phyloP scores from a whole-genome alignment of 331 rosid species.

The Phaseolus coccineus region DNA sequence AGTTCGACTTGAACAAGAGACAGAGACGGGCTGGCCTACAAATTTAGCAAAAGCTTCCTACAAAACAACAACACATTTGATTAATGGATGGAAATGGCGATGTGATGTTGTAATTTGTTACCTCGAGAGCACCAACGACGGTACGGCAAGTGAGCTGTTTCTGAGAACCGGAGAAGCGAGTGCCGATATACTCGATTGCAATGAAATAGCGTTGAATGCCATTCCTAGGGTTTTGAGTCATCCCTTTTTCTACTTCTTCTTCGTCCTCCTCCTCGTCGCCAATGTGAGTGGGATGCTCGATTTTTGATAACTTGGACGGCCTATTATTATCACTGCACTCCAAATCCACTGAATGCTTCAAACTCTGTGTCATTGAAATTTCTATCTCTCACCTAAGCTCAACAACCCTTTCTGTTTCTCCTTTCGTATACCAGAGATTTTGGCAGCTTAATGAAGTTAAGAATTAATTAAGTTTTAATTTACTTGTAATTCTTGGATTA shows the following conservation, averaged over 20 bases:
- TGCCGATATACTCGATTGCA: slow-evolving; percentile 89
- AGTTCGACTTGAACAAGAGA: slow-evolving; percentile 91
- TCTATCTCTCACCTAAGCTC: neutral
- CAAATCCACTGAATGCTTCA: slow-evolving; percentile 52
- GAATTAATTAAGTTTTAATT: no score
- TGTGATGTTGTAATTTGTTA: neutral
- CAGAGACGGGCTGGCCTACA: slow-evolving; percentile 79
- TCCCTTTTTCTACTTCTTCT: slow-evolving; percentile 34
- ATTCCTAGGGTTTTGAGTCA: slow-evolving; percentile 53
- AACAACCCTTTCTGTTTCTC: neutral
- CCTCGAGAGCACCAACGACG: slow-evolving; percentile 92
- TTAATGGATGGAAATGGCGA: neutral
- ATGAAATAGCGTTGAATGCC: slow-evolving; percentile 78
- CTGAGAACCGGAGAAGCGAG: slow-evolving; percentile 95
- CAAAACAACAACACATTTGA: slow-evolving; percentile 27
- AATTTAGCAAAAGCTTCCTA: slow-evolving; percentile 90
- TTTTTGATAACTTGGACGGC: slow-evolving; percentile 67
- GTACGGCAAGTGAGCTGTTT: slow-evolving; percentile 82
- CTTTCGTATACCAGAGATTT: neutral
- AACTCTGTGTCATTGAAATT: slow-evolving; percentile 57
- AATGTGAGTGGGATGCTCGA: slow-evolving; percentile 39
- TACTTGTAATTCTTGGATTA: no score
- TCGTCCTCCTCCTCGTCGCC: slow-evolving; percentile 40
- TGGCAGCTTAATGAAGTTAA: no score
- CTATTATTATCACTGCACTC: slow-evolving; percentile 41